Evolutionary conservation across 257 asterid species (phyloP), one percentile per base, ranked within the genome.

Genomic region (Craterostigma plantagineum): DNA sequence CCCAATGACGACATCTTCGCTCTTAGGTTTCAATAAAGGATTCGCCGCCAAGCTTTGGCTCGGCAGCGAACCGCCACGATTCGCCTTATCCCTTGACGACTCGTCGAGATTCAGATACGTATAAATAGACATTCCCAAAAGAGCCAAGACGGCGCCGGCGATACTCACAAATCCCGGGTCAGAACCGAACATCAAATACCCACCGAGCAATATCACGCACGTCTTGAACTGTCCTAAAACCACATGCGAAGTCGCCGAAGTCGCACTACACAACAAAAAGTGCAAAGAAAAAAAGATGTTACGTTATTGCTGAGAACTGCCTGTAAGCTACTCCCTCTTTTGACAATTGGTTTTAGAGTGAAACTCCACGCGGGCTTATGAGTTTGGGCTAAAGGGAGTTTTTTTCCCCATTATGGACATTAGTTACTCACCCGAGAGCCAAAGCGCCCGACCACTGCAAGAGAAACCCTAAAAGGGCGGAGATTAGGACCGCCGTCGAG

Each of bases 401-500:
- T n/a, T n/a, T n/a, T n/a, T n/a, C n/a, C n/a, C n/a, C n/a, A n/a
- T n/a, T n/a, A n/a, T n/a, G n/a, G n/a, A n/a, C n/a, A 9, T 36
- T 10, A 13, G 3, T 23, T n/a, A n/a, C 65, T 36, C 49, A 84
- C 93, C 96, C 93, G 7, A 84, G 93, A 16, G 93, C 96, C 38
- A 84, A 71, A 56, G 96, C 96, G 45, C 96, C 96, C 5, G 96
- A 84, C 90, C 85, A 80, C 55, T 84, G 96, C 65, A 84, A 52
- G 51, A 84, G 81, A 53, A 84, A 84, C 10, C 96, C 96, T 11
- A 84, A 90, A 57, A 72, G 57, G 38, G 92, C 96, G 14, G 96
- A 84, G 38, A 62, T 36, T 11, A 79, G 67, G 43, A 84, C 57
- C 7, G 85, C 90, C 33, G 66, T 34, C 5, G 48, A 37, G 45